Conservation (phyloP, 176 grass and related monocot species). For the Oryza glaberrima region DNA sequence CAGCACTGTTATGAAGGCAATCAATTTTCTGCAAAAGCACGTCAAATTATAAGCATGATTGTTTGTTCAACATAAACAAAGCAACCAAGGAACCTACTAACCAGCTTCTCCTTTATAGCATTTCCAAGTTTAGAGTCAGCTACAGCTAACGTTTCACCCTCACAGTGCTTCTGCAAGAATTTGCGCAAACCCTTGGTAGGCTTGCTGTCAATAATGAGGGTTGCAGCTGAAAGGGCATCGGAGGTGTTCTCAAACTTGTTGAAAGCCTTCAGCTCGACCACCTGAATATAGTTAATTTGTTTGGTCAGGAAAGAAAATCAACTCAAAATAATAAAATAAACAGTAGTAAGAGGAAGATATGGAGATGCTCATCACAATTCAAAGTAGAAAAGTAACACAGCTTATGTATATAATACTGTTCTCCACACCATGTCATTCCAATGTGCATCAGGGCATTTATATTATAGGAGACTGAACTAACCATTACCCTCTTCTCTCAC, state of each 20-base stretch:
- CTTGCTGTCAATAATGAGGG: constrained; percentile 76
- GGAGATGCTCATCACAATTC: neutral
- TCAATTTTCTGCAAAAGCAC: constrained; percentile 81
- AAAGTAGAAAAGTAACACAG: neutral
- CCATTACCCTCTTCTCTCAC: neutral
- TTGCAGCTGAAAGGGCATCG: constrained; percentile 74
- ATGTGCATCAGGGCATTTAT: neutral
- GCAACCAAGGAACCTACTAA: neutral
- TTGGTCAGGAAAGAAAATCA: neutral
- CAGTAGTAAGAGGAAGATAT: neutral
- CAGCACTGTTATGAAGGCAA: constrained; percentile 81
- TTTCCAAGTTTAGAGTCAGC: constrained; percentile 93
- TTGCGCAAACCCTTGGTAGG: constrained; percentile 72
- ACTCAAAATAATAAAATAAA: neutral
- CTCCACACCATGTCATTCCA: neutral
- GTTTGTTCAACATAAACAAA: constrained; percentile 5
- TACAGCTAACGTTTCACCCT: constrained; percentile 74
- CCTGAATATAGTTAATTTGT: constrained; percentile 38
- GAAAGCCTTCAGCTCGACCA: constrained; percentile 95
- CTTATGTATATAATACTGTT: neutral
- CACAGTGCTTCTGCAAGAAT: constrained; percentile 77
- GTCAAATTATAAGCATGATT: neutral
- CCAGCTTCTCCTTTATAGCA: constrained; percentile 90
- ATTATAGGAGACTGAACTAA: neutral
- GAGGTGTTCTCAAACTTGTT: constrained; percentile 96